Conservation (phyloP, 352 stramenopile genomes). For the Phytopythium boreale region DNA sequence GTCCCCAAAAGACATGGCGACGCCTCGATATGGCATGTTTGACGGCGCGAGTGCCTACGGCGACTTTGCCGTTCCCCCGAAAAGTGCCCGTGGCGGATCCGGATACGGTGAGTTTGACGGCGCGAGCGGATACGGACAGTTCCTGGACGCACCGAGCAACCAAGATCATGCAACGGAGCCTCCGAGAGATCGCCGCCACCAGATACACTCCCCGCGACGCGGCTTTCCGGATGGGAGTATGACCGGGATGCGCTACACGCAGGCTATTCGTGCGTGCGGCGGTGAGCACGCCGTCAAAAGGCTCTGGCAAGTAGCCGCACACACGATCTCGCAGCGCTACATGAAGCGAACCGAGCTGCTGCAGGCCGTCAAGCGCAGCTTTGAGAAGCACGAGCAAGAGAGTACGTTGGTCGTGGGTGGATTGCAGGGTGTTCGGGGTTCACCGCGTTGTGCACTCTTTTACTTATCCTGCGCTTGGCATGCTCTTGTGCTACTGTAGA, state of each 20-base stretch:
- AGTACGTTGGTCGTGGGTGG: too few relatives aligned
- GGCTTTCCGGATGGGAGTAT: constrained; percentile 3
- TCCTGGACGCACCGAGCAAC: constrained; percentile 14
- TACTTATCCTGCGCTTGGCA: neutral
- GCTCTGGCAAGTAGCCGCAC: constrained; percentile 32
- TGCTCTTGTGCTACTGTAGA: constrained; percentile 20
- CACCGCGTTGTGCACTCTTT: neutral
- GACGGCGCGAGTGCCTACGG: constrained; percentile 2
- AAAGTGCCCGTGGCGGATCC: constrained; percentile 6
- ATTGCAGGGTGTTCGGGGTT: too few relatives aligned
- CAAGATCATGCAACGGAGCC: constrained; percentile 6
- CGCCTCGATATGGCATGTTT: constrained; percentile 25
- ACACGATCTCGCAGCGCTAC: constrained; percentile 38
- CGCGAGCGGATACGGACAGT: constrained; percentile 34
- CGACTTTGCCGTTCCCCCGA: neutral
- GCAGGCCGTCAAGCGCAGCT: constrained; percentile 48
- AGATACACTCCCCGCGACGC: neutral
- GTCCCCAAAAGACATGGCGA: too few relatives aligned
- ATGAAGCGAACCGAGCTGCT: constrained; percentile 45
- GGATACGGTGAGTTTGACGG: constrained; percentile 34
- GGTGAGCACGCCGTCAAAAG: constrained; percentile 25
- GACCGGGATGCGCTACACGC: constrained; percentile 33
- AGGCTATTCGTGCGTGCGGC: constrained; percentile 29
- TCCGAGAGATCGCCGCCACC: neutral
- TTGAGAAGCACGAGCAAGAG: constrained; percentile 49